Base-by-base conservation (phyloP, 2,329 filamentous ascomycete species). In the Epichloe typhina region DNA sequence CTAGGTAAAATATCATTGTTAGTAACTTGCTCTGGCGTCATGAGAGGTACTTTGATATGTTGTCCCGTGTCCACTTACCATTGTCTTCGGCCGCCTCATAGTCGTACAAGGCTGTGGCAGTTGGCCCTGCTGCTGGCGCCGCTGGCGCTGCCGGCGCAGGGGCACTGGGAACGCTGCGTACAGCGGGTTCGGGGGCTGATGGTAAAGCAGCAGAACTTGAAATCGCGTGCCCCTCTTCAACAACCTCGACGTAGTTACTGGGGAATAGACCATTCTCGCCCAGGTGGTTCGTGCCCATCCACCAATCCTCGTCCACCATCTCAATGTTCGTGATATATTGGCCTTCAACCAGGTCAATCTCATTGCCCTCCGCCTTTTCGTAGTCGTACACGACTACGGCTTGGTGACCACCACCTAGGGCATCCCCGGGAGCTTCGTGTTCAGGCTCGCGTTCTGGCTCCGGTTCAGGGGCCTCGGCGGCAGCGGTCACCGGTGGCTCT, bases 31-130 rank as follows among this genome's bases (percentile, higher is more conserved):
- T 15, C 36, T 45, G 9, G 3, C 5, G 38, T n/a, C 38, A 40
- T 40, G 38, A 26, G 17, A 26, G 21, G 3, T 21, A 15, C 40
- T 21, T 41, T 13, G 13, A 31, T 11, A 31, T 11, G 21, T 15
- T 15, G 21, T 44, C 21, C 15, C 17, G 9, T 21, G 5, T 48
- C 36, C 31, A 12, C 74, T 60, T 66, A 81, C 81, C 80, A 55
- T 98, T 98, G 61, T 96, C 91, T 67, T 98, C 93, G 0, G 89
- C 91, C 47, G 93, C 93, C 64, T 97, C 91, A 61, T 98, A 98
- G 63, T 97, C 93, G 63, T 95, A 98, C 55, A 91, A 71, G 6
- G 93, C 93, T 19, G 82, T 88, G 12, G 93, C 93, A 31, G 82
- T 89, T 12, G 79, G 77, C 1, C 80, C 80, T 26, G 66, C 62